Percentiles rank a stretch among this genome's conserved stretches.
phyloP scores from a whole-genome alignment of 1,284 basidiomycete species.

The Stygiomarasmius scandens region DNA sequence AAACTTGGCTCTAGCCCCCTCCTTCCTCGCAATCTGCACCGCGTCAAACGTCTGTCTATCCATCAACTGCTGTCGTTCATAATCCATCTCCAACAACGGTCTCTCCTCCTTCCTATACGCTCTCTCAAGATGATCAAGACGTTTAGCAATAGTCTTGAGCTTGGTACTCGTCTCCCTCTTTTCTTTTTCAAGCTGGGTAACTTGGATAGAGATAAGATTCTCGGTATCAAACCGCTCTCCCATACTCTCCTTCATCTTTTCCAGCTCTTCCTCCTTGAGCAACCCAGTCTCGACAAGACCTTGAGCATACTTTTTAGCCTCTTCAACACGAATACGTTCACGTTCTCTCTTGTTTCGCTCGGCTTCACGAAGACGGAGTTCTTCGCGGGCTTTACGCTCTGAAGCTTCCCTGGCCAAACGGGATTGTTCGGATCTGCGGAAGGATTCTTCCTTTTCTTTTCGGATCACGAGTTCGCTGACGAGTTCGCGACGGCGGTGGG shows the following conservation, averaged over 20 bases:
- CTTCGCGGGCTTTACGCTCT: constrained; percentile 64
- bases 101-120: constrained; percentile 95
- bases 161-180: constrained; percentile 88
- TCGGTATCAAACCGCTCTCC: constrained; percentile 88
- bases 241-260: constrained; percentile 53
- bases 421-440: constrained; percentile 74
- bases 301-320: constrained; percentile 90
- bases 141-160: constrained; percentile 85
- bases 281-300: constrained; percentile 84
- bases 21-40: constrained; percentile 64
- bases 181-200: constrained; percentile 96
- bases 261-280: constrained; percentile 79
- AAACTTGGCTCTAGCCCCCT: constrained; percentile 66
- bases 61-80: constrained; percentile 82
- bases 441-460: constrained; percentile 91
- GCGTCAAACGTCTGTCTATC: constrained; percentile 72
- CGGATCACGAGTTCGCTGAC: constrained; percentile 84
- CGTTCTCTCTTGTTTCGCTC: constrained; percentile 85
- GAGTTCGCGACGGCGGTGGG: constrained; percentile 87
- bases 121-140: constrained; percentile 95
- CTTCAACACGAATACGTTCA: constrained; percentile 81
- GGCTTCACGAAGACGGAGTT: too few species aligned
- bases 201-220: constrained; percentile 89
- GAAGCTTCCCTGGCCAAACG: constrained; percentile 79
- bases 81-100: constrained; percentile 86